phyloP scores from a whole-genome alignment of 148 eudicot species.

The Rhododendron williamsianum region DNA sequence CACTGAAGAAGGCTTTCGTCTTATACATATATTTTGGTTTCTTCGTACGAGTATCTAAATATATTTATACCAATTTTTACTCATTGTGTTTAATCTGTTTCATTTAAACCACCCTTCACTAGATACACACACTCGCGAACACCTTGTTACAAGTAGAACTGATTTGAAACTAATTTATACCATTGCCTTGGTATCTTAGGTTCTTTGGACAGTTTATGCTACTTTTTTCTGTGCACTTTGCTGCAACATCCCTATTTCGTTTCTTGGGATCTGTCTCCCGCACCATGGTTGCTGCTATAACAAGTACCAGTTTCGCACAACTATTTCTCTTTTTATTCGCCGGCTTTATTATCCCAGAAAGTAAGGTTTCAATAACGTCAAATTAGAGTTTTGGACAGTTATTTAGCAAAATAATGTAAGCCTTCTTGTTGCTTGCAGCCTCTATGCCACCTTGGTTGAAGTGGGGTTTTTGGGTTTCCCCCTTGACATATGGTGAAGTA shows the following conservation, averaged over 20 bases:
- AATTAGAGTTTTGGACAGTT: background rate
- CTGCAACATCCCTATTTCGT: conserved; percentile 59
- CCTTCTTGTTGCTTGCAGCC: conserved; percentile 40
- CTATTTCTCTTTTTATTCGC: conserved; percentile 42
- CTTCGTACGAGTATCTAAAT: background rate
- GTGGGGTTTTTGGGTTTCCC: conserved; percentile 81
- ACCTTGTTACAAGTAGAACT: background rate
- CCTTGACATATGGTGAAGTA: conserved; percentile 67
- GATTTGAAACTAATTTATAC: background rate
- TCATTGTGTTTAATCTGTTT: too few species aligned
- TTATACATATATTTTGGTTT: background rate
- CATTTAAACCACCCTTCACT: too few species aligned
- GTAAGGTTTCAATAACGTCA: conserved; percentile 30
- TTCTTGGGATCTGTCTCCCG: conserved; percentile 57
- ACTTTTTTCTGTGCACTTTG: conserved; percentile 46
- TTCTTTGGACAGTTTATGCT: conserved; percentile 64
- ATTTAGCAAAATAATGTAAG: background rate
- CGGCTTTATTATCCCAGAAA: conserved; percentile 59
- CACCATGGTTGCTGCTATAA: conserved; percentile 37
- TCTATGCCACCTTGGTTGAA: conserved; percentile 76
- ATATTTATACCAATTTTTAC: too few species aligned
- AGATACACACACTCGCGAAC: background rate
- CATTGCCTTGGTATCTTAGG: conserved; percentile 26
- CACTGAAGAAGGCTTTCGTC: background rate
- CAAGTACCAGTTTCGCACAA: conserved; percentile 34